These are phyloP conservation scores for Poteriospumella lacustris DNA, from an alignment of 108 stramenopile genomes.

Conservation along the genomic window DNA sequence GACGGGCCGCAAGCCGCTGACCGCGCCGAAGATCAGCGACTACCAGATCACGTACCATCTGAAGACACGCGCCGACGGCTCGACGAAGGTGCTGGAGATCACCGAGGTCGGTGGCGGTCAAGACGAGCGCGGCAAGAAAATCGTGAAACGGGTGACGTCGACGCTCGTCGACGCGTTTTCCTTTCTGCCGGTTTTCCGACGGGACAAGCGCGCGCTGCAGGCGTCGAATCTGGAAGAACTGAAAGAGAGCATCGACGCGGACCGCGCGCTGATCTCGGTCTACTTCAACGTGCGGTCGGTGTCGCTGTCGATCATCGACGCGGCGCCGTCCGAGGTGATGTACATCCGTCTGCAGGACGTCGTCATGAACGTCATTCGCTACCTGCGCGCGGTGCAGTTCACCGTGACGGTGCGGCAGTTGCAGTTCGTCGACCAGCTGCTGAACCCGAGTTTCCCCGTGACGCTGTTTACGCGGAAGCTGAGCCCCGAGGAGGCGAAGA, in stretches of 20 bases:
- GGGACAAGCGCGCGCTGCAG: not conserved
- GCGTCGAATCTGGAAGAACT: not conserved
- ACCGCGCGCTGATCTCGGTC: not conserved
- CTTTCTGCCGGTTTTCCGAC: no score
- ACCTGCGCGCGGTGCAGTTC: not conserved
- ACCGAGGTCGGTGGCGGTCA: not conserved
- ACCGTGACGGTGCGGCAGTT: not conserved
- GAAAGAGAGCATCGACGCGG: not conserved
- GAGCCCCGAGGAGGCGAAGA: not conserved
- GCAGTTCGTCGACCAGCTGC: slow-evolving; percentile 3
- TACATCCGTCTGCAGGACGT: not conserved
- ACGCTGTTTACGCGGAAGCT: slow-evolving; percentile 1
- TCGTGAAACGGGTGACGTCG: not conserved
- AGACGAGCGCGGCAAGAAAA: no score
- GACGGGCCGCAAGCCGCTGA: not conserved
- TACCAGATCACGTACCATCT: not conserved
- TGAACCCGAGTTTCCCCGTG: slow-evolving; percentile 21
- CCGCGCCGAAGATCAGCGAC: not conserved
- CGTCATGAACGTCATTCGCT: not conserved
- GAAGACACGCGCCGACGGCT: slow-evolving; percentile 1
- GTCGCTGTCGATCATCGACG: slow-evolving; percentile 16
- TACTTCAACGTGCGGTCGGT: not conserved
- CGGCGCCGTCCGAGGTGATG: not conserved
- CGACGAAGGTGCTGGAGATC: slow-evolving; percentile 20
- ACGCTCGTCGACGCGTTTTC: not conserved